Evolutionary conservation across 257 asterid species (phyloP).

Genomic region (Lycium barbarum): DNA sequence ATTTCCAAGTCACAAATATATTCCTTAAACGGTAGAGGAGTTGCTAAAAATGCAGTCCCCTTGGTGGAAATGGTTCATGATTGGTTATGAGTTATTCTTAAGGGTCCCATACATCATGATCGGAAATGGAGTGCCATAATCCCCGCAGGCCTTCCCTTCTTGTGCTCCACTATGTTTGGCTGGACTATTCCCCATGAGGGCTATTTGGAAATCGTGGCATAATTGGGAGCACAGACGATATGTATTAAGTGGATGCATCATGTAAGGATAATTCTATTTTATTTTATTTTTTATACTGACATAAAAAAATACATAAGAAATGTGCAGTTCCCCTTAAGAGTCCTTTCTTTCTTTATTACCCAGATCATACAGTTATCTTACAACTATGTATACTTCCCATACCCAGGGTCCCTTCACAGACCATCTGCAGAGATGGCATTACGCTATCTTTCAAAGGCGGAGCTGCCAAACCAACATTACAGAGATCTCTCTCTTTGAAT

Average conservation of each 20-base stretch:
- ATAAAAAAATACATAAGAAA: not conserved
- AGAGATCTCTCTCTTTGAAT: conserved; percentile 21
- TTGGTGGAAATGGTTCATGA: not conserved
- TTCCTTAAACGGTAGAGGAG: not conserved
- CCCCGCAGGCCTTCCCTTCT: not conserved
- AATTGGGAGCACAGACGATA: not conserved
- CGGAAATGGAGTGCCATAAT: not conserved
- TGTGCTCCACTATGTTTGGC: not conserved
- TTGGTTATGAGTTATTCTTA: not conserved
- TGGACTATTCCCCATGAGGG: not conserved
- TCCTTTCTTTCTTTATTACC: not conserved
- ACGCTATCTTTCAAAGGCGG: not conserved
- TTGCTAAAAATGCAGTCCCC: not conserved
- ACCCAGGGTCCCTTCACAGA: not conserved
- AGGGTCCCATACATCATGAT: conserved; percentile 19
- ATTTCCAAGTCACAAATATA: not conserved
- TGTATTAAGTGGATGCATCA: not conserved
- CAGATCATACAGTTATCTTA: not conserved
- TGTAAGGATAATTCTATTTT: not conserved
- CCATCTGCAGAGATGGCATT: not conserved
- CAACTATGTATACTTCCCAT: not conserved
- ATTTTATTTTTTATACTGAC: not conserved
- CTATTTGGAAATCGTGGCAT: not conserved
- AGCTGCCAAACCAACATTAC: not conserved
- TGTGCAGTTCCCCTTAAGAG: not conserved